phyloP scores from a whole-genome alignment of 2,329 filamentous ascomycete species.

The Aureobasidium sp. region DNA sequence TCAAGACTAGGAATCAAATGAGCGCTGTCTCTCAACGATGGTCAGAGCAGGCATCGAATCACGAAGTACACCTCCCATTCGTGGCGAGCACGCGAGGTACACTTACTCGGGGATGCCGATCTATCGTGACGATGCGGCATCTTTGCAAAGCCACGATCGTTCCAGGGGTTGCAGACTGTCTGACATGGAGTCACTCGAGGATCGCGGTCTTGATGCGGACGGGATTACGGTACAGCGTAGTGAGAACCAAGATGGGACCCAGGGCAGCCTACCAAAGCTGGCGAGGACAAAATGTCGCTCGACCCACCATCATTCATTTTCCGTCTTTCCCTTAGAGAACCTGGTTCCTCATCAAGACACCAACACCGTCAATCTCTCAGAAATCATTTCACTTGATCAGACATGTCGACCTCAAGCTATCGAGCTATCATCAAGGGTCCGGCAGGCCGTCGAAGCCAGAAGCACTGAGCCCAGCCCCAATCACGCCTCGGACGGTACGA shows the following conservation, averaged over 20 bases:
- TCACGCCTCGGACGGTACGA: too few relatives aligned
- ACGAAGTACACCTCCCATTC: slow-evolving; percentile 19
- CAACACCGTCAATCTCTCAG: too few relatives aligned
- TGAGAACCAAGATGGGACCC: not conserved
- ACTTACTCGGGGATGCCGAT: slow-evolving; percentile 25
- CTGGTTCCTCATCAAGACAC: not conserved
- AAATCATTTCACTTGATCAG: not conserved
- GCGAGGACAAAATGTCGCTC: not conserved
- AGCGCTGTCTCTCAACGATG: not conserved
- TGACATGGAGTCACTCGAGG: not conserved
- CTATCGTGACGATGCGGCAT: slow-evolving; percentile 21
- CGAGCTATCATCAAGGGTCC: too few relatives aligned
- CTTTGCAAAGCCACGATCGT: slow-evolving; percentile 18
- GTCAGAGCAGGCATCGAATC: not conserved
- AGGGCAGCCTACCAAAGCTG: not conserved
- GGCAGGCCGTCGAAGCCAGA: too few relatives aligned
- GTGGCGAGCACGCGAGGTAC: slow-evolving; percentile 23
- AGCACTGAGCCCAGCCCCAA: too few relatives aligned
- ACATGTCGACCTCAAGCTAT: not conserved
- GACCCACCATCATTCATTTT: too few relatives aligned
- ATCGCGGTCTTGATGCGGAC: not conserved
- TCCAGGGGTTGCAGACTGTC: not conserved
- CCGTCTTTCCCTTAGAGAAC: too few relatives aligned
- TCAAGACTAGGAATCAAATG: slow-evolving; percentile 4
- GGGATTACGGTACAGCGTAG: not conserved